Evolutionary conservation across 768 basidiomycete species (phyloP).

Genomic region (Mycena rosella): DNA sequence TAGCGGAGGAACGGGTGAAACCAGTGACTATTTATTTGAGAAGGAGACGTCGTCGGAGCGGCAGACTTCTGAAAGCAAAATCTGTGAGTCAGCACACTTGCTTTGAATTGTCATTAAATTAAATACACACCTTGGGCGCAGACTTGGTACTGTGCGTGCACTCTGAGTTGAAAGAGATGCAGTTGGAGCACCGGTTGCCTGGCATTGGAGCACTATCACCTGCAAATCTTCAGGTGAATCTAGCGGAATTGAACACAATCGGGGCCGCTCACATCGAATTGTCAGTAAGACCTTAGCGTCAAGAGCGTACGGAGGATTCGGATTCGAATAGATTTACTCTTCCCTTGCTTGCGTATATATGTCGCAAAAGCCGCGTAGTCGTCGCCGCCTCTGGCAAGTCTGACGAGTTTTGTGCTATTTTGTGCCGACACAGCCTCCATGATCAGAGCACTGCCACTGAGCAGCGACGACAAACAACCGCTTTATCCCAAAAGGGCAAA

Average conservation of each 20-base stretch:
- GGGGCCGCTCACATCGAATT: constrained; percentile 28
- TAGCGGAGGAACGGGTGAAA: too few species aligned
- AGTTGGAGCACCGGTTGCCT: constrained; percentile 76
- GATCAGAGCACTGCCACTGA: too few species aligned
- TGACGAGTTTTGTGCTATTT: too few species aligned
- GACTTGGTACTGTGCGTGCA: constrained; percentile 63
- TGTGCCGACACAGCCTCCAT: neutral
- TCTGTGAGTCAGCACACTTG: neutral
- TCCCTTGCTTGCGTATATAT: constrained; percentile 34
- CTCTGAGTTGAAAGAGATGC: constrained; percentile 70
- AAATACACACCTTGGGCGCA: constrained; percentile 13
- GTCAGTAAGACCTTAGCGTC: neutral
- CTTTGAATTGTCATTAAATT: too few species aligned
- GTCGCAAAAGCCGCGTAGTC: constrained; percentile 31
- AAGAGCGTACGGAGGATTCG: too few species aligned
- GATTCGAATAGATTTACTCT: constrained; percentile 15
- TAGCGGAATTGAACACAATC: neutral
- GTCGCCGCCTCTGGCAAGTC: constrained; percentile 30
- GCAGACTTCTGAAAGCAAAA: neutral
- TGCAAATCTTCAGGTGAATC: constrained; percentile 39
- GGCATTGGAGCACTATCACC: constrained; percentile 83
- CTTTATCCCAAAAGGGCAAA: too few species aligned
- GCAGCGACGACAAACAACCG: too few species aligned
- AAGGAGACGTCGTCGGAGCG: neutral
- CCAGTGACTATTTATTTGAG: neutral